Evolutionary conservation across 805 yeast species (phyloP).

Genomic region (Clavispora carvajalis): DNA sequence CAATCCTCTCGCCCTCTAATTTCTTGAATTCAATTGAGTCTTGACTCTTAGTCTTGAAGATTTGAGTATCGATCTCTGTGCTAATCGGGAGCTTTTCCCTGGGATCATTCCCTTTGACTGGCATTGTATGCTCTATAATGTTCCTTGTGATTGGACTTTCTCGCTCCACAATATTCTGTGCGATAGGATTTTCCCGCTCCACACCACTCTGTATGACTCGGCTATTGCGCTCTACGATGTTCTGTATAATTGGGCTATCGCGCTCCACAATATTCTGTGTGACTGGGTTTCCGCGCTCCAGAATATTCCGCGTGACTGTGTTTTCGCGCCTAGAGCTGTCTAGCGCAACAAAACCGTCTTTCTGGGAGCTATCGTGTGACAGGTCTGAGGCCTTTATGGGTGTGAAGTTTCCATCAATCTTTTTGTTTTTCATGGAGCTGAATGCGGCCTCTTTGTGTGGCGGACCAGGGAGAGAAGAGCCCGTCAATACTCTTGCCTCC

Average conservation of each 20-base stretch:
- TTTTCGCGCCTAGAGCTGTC: neutral
- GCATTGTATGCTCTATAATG: neutral
- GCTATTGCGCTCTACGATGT: neutral
- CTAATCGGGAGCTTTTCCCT: neutral
- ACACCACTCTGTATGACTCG: conserved; percentile 2
- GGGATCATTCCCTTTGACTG: neutral
- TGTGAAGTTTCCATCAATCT: too few species aligned
- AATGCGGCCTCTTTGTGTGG: too few species aligned
- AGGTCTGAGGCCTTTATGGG: too few species aligned
- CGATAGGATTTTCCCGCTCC: neutral
- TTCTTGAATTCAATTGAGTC: neutral
- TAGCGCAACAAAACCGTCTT: neutral
- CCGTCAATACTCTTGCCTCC: conserved; percentile 11
- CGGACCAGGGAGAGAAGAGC: neutral
- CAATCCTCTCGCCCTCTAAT: neutral
- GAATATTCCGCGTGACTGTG: neutral
- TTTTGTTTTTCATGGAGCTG: too few species aligned
- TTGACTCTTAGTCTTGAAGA: neutral
- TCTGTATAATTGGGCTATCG: neutral
- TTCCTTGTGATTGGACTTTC: neutral
- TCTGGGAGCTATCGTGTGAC: neutral
- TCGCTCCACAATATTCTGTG: neutral
- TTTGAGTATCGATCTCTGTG: neutral
- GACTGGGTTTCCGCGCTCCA: neutral
- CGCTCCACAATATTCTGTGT: neutral